These are phyloP conservation scores for Mortierella sp. DNA, from an alignment of 371 early-diverging fungal genomes.

Conservation along the genomic window DNA sequence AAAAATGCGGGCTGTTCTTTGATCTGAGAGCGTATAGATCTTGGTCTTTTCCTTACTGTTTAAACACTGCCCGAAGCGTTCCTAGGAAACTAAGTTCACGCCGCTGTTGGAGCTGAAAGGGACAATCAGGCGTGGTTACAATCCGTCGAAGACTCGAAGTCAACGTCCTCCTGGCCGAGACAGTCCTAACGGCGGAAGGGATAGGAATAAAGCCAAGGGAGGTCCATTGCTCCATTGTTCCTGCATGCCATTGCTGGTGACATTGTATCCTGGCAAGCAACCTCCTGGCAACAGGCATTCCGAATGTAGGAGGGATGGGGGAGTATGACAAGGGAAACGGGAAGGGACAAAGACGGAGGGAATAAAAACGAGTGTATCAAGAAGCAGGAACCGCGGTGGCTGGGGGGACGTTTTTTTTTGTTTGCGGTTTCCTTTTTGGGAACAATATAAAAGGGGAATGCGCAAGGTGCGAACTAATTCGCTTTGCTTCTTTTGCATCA, in stretches of 20 bases:
- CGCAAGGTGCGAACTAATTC: no score
- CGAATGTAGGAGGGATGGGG: neutral
- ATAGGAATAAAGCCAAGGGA: constrained; percentile 1
- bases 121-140: constrained; percentile 2
- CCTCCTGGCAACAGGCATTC: constrained; percentile 33
- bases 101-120: constrained; percentile 28
- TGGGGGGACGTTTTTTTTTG: constrained; percentile 10
- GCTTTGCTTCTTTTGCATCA: neutral
- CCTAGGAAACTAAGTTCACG: constrained; percentile 48
- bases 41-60: constrained; percentile 52
- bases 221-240: constrained; percentile 13
- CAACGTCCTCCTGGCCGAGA: constrained; percentile 7
- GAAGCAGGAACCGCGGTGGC: constrained; percentile 15
- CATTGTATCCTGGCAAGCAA: constrained; percentile 33
- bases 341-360: neutral
- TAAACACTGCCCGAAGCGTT: constrained; percentile 44
- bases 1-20: neutral
- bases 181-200: constrained; percentile 7
- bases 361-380: neutral
- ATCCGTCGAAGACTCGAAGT: constrained; percentile 35
- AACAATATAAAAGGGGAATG: neutral
- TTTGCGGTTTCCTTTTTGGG: constrained; percentile 17
- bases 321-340: neutral
- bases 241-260: constrained; percentile 1
- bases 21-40: neutral